Conservation (phyloP, 139 green algal genomes). For the Micromonas commoda region DNA sequence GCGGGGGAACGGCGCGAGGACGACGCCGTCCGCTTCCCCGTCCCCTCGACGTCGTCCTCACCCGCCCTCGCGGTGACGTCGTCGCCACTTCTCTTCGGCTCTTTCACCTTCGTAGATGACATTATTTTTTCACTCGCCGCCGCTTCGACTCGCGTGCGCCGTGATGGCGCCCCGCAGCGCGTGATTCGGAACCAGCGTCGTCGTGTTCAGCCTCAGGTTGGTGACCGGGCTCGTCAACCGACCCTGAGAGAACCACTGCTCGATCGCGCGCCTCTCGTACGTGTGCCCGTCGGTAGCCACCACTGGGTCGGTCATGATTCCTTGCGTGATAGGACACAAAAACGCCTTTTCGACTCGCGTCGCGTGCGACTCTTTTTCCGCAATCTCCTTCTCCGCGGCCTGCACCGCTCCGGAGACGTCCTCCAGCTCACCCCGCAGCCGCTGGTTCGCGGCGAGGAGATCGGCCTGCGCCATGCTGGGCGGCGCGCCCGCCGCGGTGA, state of each 20-base stretch:
- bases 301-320: constrained; percentile 27
- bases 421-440: constrained; percentile 41
- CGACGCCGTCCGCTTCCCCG: too few species aligned
- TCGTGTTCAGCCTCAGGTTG: background rate
- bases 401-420: background rate
- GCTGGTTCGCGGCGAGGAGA: constrained; percentile 45
- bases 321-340: constrained; percentile 18
- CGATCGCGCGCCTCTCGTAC: constrained; percentile 26
- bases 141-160: background rate
- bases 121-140: background rate
- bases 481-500: constrained; percentile 54
- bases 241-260: constrained; percentile 19
- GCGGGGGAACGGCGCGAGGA: too few species aligned
- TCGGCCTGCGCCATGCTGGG: constrained; percentile 40
- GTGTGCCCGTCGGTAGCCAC: constrained; percentile 18
- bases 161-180: background rate
- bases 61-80: too few species aligned
- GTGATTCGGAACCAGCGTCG: background rate
- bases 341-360: background rate
- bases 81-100: too few species aligned
- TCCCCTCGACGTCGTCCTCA: too few species aligned
- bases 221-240: background rate
- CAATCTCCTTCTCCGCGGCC: constrained; percentile 8
- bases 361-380: background rate
- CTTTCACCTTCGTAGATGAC: too few species aligned